phyloP scores from a whole-genome alignment of 2,329 filamentous ascomycete species.

The Paracamarosporium sp. region DNA sequence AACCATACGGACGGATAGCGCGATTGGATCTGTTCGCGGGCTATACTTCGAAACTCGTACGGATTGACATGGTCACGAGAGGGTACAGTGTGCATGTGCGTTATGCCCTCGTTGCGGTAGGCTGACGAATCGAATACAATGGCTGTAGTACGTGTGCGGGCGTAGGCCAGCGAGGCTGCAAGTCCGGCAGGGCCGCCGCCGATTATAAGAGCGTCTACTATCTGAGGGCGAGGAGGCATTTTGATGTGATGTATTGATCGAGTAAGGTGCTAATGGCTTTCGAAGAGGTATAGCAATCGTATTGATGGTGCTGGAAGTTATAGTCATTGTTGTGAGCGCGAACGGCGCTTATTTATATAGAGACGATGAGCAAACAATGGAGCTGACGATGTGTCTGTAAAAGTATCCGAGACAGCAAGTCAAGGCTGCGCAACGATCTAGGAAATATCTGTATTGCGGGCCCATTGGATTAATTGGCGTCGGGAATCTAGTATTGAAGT shows the following conservation, averaged over 20 bases:
- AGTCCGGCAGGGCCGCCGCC: conserved; percentile 57
- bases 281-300: no score
- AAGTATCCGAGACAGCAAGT: no score
- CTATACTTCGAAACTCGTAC: conserved; percentile 34
- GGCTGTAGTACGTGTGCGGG: conserved; percentile 47
- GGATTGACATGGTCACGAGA: conserved; percentile 38
- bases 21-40: conserved; percentile 42
- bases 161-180: conserved; percentile 47
- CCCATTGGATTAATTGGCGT: no score
- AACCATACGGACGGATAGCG: conserved; percentile 48
- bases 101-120: conserved; percentile 52
- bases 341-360: no score
- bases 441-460: no score
- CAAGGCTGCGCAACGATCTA: no score
- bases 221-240: conserved; percentile 24
- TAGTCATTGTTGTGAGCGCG: no score
- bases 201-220: conserved; percentile 39
- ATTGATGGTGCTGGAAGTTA: no score
- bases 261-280: not conserved
- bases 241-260: not conserved
- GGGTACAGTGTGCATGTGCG: conserved; percentile 53
- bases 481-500: no score
- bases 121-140: conserved; percentile 52
- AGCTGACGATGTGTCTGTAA: no score
- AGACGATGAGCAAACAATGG: no score